These are phyloP conservation scores for Epichloe baconii DNA, from an alignment of 2,329 filamentous ascomycete species.

Conservation along the genomic window DNA sequence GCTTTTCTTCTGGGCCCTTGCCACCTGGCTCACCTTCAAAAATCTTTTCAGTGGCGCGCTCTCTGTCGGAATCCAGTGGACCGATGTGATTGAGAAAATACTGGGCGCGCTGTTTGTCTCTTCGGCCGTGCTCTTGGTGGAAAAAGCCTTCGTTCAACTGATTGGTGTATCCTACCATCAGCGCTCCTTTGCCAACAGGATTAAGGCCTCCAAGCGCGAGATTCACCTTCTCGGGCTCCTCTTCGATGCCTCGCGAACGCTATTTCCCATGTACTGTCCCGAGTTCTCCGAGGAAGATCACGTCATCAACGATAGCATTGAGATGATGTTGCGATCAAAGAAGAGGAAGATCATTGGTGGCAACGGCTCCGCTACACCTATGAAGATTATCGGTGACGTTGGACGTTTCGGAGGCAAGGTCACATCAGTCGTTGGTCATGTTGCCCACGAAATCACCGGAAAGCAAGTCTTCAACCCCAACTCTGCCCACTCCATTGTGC, in stretches of 20 bases:
- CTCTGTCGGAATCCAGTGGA: slow-evolving; percentile 33
- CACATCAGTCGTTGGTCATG: slow-evolving; percentile 82
- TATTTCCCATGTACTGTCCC: slow-evolving; percentile 85
- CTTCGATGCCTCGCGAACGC: slow-evolving; percentile 75
- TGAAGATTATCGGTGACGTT: slow-evolving; percentile 64
- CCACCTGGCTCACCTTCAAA: slow-evolving; percentile 48
- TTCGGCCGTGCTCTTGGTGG: slow-evolving; percentile 57
- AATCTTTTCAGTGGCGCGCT: slow-evolving; percentile 30
- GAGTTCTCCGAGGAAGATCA: slow-evolving; percentile 91
- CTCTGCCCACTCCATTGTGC: slow-evolving; percentile 76
- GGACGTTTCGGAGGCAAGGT: slow-evolving; percentile 85
- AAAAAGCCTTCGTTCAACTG: slow-evolving; percentile 68
- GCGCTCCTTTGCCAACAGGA: slow-evolving; percentile 67
- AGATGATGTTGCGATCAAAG: slow-evolving; percentile 50
- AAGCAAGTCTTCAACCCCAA: slow-evolving; percentile 92
- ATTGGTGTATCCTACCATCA: slow-evolving; percentile 80
- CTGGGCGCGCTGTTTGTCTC: slow-evolving; percentile 55
- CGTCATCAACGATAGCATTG: slow-evolving; percentile 73
- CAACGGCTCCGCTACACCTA: slow-evolving; percentile 56
- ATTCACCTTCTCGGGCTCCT: slow-evolving; percentile 70
- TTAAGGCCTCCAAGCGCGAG: slow-evolving; percentile 82
- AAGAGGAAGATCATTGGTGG: slow-evolving; percentile 26
- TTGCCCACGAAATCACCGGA: slow-evolving; percentile 88
- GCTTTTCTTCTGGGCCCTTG: slow-evolving; percentile 56
- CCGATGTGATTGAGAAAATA: slow-evolving; percentile 47